A percentile compares a stretch with the other conserved stretches of the same genome.
Conservation (phyloP, 805 yeast species). For the Lipomyces orientalis region DNA sequence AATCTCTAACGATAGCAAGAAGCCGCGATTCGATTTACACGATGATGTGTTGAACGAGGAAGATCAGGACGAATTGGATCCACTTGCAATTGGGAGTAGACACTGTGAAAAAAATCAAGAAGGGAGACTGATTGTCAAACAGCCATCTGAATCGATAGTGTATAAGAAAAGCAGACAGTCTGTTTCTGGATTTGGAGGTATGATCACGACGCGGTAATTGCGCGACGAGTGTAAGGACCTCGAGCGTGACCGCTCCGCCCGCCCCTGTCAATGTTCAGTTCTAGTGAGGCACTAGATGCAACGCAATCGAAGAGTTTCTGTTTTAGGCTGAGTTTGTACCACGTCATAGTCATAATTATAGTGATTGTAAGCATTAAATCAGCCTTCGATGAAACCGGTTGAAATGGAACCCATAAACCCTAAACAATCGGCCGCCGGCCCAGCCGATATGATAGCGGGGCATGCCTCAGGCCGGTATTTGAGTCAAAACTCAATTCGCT, state of each 20-base stretch:
- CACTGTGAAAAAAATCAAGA: conserved; percentile 5
- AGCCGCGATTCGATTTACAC: conserved; percentile 1
- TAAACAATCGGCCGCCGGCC: background rate
- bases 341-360: background rate
- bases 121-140: background rate
- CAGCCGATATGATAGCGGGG: background rate
- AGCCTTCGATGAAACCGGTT: background rate
- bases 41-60: background rate
- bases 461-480: background rate
- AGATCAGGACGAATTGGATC: background rate
- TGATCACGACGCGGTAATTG: background rate
- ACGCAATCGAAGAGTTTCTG: background rate
- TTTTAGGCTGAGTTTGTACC: background rate
- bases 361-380: background rate
- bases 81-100: background rate
- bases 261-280: background rate
- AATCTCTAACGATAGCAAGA: background rate
- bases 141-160: conserved; percentile 5
- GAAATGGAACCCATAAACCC: background rate
- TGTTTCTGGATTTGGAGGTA: background rate
- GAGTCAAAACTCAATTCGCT: background rate
- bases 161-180: conserved; percentile 7
- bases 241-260: background rate
- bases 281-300: background rate
- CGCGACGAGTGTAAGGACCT: background rate